Evolutionary conservation across 2,329 filamentous ascomycete species (phyloP).

Genomic region (Dothiorella sarmentorum): DNA sequence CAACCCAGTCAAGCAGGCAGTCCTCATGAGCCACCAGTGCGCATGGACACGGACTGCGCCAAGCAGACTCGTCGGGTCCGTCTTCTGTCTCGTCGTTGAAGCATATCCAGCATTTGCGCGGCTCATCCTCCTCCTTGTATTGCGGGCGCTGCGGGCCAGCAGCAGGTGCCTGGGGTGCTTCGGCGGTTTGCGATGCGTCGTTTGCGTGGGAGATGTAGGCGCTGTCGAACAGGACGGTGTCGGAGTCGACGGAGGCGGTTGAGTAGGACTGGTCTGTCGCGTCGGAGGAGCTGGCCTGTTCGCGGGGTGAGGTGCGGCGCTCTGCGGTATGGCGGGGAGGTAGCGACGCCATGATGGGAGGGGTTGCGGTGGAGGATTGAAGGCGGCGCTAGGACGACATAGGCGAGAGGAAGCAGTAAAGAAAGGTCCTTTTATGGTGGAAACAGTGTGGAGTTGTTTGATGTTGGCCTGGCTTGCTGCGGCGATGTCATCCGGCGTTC

Average conservation of each 20-base stretch:
- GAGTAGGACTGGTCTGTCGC: slow-evolving; percentile 28
- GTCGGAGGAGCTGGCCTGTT: slow-evolving; percentile 22
- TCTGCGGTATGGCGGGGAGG: slow-evolving; percentile 37
- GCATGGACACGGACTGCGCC: slow-evolving; percentile 88
- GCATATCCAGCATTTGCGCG: slow-evolving; percentile 66
- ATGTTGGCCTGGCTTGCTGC: not conserved
- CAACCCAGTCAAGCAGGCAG: slow-evolving; percentile 87
- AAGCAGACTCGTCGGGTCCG: slow-evolving; percentile 58
- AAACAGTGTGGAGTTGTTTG: not conserved
- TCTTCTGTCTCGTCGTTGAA: slow-evolving; percentile 65
- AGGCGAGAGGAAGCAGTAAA: not conserved
- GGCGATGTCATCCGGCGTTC: slow-evolving; percentile 10
- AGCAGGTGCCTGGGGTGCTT: slow-evolving; percentile 12
- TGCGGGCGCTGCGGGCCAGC: slow-evolving; percentile 21
- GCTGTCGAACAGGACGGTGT: slow-evolving; percentile 44
- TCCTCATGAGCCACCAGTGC: slow-evolving; percentile 86
- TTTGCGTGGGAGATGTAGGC: not conserved
- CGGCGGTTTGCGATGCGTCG: slow-evolving; percentile 12
- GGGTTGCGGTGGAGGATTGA: not conserved
- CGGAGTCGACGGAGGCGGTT: slow-evolving; percentile 43
- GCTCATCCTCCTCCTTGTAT: slow-evolving; percentile 32
- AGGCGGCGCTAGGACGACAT: not conserved
- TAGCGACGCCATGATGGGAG: slow-evolving; percentile 42
- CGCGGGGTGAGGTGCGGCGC: slow-evolving; percentile 28
- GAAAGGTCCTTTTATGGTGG: not conserved